These are phyloP conservation scores for Erodium maritimum DNA, from an alignment of 345 rosid genomes.

Conservation along the genomic window DNA sequence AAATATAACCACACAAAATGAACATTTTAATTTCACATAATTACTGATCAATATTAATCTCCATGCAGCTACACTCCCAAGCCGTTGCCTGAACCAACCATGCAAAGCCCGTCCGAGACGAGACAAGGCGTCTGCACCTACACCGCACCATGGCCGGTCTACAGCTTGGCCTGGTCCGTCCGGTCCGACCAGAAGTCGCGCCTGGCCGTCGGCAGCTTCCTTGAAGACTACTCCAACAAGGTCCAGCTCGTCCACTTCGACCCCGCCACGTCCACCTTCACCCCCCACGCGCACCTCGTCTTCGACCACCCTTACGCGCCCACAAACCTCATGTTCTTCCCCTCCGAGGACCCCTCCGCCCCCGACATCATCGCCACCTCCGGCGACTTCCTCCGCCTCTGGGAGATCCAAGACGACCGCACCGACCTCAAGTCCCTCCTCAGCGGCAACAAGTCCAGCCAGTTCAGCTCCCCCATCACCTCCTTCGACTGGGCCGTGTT, in stretches of 20 bases:
- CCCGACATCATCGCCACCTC: constrained; percentile 42
- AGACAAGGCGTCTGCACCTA: constrained; percentile 31
- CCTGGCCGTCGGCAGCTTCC: constrained; percentile 46
- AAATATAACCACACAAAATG: too few species aligned
- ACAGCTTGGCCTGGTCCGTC: constrained; percentile 40
- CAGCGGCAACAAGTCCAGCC: constrained; percentile 29
- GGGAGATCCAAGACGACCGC: constrained; percentile 41
- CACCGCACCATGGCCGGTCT: constrained; percentile 41
- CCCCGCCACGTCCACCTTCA: constrained; percentile 22
- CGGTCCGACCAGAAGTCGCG: constrained; percentile 28
- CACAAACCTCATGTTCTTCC: constrained; percentile 47
- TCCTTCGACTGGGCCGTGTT: constrained; percentile 59
- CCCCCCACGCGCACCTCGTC: constrained; percentile 28
- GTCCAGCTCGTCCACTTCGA: constrained; percentile 42
- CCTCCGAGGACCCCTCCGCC: constrained; percentile 26
- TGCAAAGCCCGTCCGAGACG: constrained; percentile 29
- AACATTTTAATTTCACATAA: too few species aligned
- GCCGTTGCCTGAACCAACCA: too few species aligned
- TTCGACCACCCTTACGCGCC: constrained; percentile 58
- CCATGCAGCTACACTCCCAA: too few species aligned
- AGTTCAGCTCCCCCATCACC: constrained; percentile 38
- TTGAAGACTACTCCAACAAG: constrained; percentile 41
- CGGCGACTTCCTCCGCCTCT: constrained; percentile 44
- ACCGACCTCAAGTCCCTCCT: constrained; percentile 34
- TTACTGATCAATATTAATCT: too few species aligned